Evolutionary conservation across 2,329 filamentous ascomycete species (phyloP).

Genomic region (Arthroderma sp.): DNA sequence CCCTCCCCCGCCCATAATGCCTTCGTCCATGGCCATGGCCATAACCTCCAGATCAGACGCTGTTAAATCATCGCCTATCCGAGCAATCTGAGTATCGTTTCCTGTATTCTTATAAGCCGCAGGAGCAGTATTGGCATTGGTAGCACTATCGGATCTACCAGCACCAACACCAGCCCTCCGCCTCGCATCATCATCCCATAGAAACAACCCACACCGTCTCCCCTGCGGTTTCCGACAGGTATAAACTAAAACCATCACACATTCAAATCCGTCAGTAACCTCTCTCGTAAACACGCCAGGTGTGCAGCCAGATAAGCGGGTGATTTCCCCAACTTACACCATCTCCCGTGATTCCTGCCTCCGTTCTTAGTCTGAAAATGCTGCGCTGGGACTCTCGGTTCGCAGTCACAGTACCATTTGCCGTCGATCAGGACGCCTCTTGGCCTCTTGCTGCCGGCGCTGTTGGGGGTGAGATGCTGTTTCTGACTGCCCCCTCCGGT

Average conservation of each 20-base stretch:
- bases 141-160: too few relatives aligned
- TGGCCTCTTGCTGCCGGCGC: neutral
- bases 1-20: too few relatives aligned
- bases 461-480: too few relatives aligned
- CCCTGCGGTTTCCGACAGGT: slow-evolving; percentile 40
- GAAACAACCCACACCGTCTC: slow-evolving; percentile 45
- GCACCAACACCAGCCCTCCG: slow-evolving; percentile 32
- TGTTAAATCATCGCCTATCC: too few relatives aligned
- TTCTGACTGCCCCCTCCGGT: too few relatives aligned
- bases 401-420: slow-evolving; percentile 44
- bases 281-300: neutral
- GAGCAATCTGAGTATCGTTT: too few relatives aligned
- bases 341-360: slow-evolving; percentile 42
- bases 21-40: too few relatives aligned
- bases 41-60: too few relatives aligned
- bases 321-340: slow-evolving; percentile 28
- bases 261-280: neutral
- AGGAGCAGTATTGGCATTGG: too few relatives aligned
- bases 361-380: slow-evolving; percentile 47
- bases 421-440: slow-evolving; percentile 31
- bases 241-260: slow-evolving; percentile 31
- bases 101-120: too few relatives aligned
- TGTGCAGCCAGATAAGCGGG: neutral
- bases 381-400: slow-evolving; percentile 39
- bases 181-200: slow-evolving; percentile 48